A percentile compares a stretch with the other conserved stretches of the same genome.
Evolutionary conservation across 106 monocot genomes (phyloP).

Genomic region (Dioscorea dumetorum): DNA sequence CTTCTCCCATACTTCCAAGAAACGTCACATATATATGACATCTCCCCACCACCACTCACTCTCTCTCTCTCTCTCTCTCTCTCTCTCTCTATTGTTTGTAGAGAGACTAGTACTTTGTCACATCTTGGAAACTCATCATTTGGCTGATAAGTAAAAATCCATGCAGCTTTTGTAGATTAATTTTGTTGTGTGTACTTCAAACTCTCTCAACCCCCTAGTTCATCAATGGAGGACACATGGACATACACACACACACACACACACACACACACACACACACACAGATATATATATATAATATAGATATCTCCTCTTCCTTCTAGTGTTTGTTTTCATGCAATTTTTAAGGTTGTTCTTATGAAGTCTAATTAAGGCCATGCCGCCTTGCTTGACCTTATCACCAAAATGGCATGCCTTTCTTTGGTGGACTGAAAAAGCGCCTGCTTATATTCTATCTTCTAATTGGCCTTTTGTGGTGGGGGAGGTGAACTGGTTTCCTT

Average conservation of each 20-base stretch:
- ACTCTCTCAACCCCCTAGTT: neutral
- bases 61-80: constrained; percentile 8
- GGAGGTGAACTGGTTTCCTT: neutral
- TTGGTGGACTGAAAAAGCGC: neutral
- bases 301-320: neutral
- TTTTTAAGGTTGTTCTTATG: constrained; percentile 4
- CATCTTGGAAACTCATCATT: neutral
- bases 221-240: neutral
- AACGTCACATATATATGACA: no score
- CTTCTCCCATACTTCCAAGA: neutral
- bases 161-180: neutral
- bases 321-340: constrained; percentile 1
- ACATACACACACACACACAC: no score
- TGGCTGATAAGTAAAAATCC: neutral
- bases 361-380: constrained; percentile 1
- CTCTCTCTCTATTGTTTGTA: constrained; percentile 4
- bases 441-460: neutral
- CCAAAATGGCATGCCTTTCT: constrained; percentile 1
- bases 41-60: neutral
- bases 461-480: neutral
- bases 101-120: neutral
- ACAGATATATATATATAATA: neutral
- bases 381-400: neutral
- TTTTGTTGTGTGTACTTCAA: neutral
- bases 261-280: no score